phyloP scores from a whole-genome alignment of 768 basidiomycete species.

The Steccherinum ochraceum region DNA sequence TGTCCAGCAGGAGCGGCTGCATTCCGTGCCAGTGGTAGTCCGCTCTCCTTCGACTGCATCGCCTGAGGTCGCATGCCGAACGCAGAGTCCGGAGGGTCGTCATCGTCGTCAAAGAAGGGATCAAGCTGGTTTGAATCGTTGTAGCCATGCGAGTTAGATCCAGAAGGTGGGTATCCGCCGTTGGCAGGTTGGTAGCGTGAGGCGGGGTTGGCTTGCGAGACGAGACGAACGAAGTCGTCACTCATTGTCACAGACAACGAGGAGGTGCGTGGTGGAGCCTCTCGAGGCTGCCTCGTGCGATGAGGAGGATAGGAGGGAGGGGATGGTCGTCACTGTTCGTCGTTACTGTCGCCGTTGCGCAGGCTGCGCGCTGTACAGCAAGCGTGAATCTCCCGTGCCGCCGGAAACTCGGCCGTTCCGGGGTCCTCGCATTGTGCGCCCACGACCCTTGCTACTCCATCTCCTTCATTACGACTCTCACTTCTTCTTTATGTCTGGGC shows the following conservation, averaged over 20 bases:
- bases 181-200: conserved; percentile 45
- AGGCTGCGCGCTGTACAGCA: background rate
- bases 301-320: background rate
- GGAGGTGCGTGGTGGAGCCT: background rate
- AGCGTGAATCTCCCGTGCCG: background rate
- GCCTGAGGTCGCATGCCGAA: conserved; percentile 44
- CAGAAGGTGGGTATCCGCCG: conserved; percentile 56
- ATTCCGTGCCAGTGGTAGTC: conserved; percentile 48
- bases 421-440: too few species aligned
- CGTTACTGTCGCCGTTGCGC: background rate
- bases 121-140: conserved; percentile 51
- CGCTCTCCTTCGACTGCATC: conserved; percentile 41
- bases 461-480: too few species aligned
- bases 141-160: conserved; percentile 24
- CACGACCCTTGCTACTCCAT: too few species aligned
- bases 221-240: conserved; percentile 71
- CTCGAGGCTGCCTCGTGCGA: background rate
- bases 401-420: background rate
- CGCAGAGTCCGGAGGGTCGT: conserved; percentile 58
- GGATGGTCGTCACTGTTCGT: background rate
- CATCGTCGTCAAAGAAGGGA: conserved; percentile 86
- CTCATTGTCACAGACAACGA: conserved; percentile 36
- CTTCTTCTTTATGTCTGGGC: too few species aligned
- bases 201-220: conserved; percentile 68
- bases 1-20: conserved; percentile 57